Conservation (phyloP, 805 yeast species). For the Candida argentea region DNA sequence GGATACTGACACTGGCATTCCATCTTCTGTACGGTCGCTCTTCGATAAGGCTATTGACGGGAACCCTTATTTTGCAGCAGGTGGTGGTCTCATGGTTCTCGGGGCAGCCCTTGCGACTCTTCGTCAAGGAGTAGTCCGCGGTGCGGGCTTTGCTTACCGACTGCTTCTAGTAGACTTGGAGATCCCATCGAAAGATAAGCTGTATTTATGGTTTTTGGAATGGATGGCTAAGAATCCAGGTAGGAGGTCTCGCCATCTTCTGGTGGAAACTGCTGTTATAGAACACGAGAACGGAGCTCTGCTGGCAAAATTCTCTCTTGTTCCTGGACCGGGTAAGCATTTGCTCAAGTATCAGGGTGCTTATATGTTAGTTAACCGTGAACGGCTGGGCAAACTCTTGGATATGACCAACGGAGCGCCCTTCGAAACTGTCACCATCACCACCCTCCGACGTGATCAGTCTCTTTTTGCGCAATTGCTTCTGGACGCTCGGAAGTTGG, state of each 20-base stretch:
- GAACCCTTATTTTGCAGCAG: slow-evolving; percentile 97
- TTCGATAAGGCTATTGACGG: no score
- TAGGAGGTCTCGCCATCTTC: slow-evolving; percentile 69
- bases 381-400: slow-evolving; percentile 78
- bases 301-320: slow-evolving; percentile 76
- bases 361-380: slow-evolving; percentile 79
- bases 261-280: slow-evolving; percentile 77
- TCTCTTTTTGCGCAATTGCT: slow-evolving; percentile 58
- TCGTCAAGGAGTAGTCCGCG: slow-evolving; percentile 54
- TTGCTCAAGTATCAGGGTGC: slow-evolving; percentile 79
- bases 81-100: slow-evolving; percentile 91
- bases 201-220: slow-evolving; percentile 88
- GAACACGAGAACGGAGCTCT: slow-evolving; percentile 93
- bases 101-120: slow-evolving; percentile 85
- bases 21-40: slow-evolving; percentile 3
- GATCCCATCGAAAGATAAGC: slow-evolving; percentile 85
- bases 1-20: slow-evolving; percentile 1
- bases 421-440: slow-evolving; percentile 89
- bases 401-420: slow-evolving; percentile 90
- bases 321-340: slow-evolving; percentile 97
- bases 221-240: slow-evolving; percentile 88
- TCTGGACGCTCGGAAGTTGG: slow-evolving; percentile 76
- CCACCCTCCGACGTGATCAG: slow-evolving; percentile 80
- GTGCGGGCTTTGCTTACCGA: slow-evolving; percentile 62
- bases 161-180: slow-evolving; percentile 86